These are phyloP conservation scores for Tuber magnatum DNA, from an alignment of 495 filamentous ascomycete species.

Conservation along the genomic window DNA sequence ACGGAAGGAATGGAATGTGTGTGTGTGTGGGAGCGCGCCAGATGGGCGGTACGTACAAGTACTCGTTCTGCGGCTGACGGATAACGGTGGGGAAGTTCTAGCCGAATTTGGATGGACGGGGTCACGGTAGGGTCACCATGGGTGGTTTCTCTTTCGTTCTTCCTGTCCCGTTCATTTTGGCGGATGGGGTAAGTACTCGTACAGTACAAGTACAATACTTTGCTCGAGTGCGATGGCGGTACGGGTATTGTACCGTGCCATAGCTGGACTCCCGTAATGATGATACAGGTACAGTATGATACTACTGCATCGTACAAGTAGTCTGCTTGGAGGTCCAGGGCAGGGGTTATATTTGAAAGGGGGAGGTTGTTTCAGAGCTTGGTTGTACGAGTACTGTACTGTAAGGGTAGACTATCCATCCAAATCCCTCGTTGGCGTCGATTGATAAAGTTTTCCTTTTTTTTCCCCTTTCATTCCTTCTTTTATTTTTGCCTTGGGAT, in stretches of 20 bases:
- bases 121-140: background rate
- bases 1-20: background rate
- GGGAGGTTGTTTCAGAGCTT: background rate
- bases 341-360: slow-evolving; percentile 3
- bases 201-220: background rate
- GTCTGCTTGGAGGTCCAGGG: background rate
- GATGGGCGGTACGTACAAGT: no score
- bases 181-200: background rate
- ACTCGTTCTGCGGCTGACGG: background rate
- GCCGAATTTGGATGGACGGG: background rate
- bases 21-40: background rate
- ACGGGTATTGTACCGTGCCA: no score
- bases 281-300: no score
- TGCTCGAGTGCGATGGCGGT: no score
- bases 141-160: background rate
- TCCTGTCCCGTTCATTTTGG: background rate
- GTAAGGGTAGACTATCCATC: no score
- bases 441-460: background rate
- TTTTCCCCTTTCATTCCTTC: background rate
- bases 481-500: background rate
- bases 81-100: slow-evolving; percentile 1
- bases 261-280: no score
- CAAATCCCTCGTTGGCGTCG: background rate
- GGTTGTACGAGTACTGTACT: no score
- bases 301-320: no score